Base-by-base conservation (phyloP, 148 eudicot genomes). In the Rhododendron ferrugineum region DNA sequence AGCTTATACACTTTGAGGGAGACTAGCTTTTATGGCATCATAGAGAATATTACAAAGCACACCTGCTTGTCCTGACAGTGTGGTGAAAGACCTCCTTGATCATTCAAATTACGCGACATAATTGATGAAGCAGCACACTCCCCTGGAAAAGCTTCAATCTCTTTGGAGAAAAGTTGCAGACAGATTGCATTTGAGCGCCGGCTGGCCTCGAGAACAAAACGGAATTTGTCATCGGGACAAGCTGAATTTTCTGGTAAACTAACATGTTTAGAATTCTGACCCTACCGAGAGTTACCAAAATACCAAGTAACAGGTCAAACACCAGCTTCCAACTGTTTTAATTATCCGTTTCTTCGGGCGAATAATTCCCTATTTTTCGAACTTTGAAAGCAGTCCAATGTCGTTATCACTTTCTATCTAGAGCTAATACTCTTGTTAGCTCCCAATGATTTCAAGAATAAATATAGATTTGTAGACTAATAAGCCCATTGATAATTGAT, bases 61-160 rank as follows among this genome's bases (percentile, higher is more conserved):
- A 94, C 99, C 95, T 93, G 87, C 42, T 76, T 68, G 49, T 85
- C 84, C 76, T 42, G 78, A 86, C 50, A 18, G 36, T 26, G 72
- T 60, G 76, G 36, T 30, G 73, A 62, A 32, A 87, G 84, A 86
- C 84, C 84, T 86, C 88, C 96, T 87, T 89, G 95, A 86, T 88
- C 90, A 83, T 89, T 91, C 64, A 91, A 88, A 90, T 91, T 87
- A 85, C 98, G 98, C 70, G 92, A 92, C 86, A 97, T 81, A 86
- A 97, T 95, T 47, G 99, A 95, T 50, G 97, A 91, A 80, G 99
- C 98, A 81, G 93, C 94, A 79, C 92, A 88, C 85, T 95, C 95
- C 89, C 99, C 99, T 3, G 96, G 98, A 86, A 83, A 92, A 85
- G 89, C 92, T 88, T 97, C 99, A 88, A 86, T 84, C 32, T 97